Conservation (phyloP, 2,329 filamentous ascomycete species). For the Aureobasidium lini region DNA sequence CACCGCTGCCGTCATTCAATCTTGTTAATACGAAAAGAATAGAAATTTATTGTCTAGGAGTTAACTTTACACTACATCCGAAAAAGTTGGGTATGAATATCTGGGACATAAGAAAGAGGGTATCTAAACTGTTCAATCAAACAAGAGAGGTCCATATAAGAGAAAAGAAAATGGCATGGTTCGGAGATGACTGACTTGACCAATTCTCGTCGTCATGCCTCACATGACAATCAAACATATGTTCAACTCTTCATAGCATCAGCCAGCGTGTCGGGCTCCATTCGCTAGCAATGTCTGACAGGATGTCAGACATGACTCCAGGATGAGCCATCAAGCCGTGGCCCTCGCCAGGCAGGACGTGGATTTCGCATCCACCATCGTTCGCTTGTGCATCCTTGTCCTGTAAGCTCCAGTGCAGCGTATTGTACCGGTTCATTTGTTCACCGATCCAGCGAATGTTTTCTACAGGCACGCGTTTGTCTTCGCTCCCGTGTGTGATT, state of each 20-base stretch:
- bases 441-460: slow-evolving; percentile 94
- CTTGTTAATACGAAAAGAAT: not conserved
- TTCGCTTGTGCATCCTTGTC: slow-evolving; percentile 14
- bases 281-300: slow-evolving; percentile 89
- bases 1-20: not conserved
- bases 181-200: not conserved
- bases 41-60: not conserved
- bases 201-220: not conserved
- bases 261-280: slow-evolving; percentile 45
- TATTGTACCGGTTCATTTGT: slow-evolving; percentile 57
- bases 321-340: slow-evolving; percentile 96
- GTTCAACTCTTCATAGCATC: not conserved
- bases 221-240: not conserved
- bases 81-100: not conserved
- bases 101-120: not conserved
- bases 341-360: slow-evolving; percentile 82
- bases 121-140: slow-evolving; percentile 11
- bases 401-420: not conserved
- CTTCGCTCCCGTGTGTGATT: slow-evolving; percentile 87
- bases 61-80: not conserved
- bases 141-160: not conserved
- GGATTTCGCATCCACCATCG: slow-evolving; percentile 61
- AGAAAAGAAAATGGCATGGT: not conserved
- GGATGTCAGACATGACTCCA: slow-evolving; percentile 82
- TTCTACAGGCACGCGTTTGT: slow-evolving; percentile 86